Evolutionary conservation across 23 red algal species (phyloP).

Genomic region (Cyanidium caldarium): DNA sequence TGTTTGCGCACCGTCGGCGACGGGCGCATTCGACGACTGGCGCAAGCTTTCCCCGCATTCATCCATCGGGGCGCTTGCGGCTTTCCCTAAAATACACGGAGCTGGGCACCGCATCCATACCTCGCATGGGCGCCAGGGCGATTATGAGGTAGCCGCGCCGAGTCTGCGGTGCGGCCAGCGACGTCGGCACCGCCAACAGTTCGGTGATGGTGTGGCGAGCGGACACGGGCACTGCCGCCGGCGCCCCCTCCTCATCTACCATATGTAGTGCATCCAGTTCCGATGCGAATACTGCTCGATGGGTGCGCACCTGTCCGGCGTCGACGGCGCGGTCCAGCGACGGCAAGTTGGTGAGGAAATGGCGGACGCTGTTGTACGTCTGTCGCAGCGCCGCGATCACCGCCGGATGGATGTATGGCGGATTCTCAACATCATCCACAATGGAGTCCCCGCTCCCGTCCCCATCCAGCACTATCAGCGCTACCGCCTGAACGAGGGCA

Average conservation of each 20-base stretch:
- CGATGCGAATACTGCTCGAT: not conserved
- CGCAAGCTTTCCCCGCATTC: not conserved
- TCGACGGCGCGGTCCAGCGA: not conserved
- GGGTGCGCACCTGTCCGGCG: not conserved
- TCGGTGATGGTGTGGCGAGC: not conserved
- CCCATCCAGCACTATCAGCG: not conserved
- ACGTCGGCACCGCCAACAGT: not conserved
- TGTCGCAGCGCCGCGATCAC: not conserved
- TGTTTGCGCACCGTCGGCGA: too few relatives aligned
- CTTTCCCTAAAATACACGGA: conserved; percentile 1
- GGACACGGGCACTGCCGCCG: not conserved
- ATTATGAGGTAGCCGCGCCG: not conserved
- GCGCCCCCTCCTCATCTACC: not conserved
- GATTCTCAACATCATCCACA: not conserved
- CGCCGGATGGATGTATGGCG: not conserved
- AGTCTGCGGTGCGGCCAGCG: not conserved
- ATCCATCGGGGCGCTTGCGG: not conserved
- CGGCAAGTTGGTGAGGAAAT: not conserved
- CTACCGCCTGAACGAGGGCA: not conserved
- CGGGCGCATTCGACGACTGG: not conserved
- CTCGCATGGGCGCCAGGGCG: not conserved
- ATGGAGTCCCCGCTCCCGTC: not conserved
- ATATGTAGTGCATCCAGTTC: too few relatives aligned
- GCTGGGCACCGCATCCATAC: not conserved
- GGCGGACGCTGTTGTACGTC: not conserved